A percentile compares a stretch with the other conserved stretches of the same genome.
phyloP scores from a whole-genome alignment of 2,329 filamentous ascomycete genomes.

The Aspergillus aculeatinus region DNA sequence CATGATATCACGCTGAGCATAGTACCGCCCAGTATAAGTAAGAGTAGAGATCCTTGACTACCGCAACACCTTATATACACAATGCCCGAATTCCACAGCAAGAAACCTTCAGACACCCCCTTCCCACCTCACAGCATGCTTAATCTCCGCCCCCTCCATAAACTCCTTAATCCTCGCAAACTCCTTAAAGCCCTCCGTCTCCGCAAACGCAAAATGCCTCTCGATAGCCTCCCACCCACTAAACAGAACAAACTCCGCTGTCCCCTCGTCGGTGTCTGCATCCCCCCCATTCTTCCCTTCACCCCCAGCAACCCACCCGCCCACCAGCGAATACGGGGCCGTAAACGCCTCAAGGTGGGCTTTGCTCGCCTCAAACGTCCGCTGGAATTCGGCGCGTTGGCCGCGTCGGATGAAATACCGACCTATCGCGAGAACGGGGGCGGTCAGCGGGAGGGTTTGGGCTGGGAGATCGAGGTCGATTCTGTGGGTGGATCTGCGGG shows the following conservation, averaged over 20 bases:
- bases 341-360: slow-evolving; percentile 27
- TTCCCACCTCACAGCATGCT: slow-evolving; percentile 18
- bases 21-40: no score
- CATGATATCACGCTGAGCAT: no score
- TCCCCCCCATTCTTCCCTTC: slow-evolving; percentile 34
- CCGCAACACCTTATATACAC: no score
- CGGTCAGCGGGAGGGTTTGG: slow-evolving; percentile 26
- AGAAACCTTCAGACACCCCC: not conserved
- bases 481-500: slow-evolving; percentile 47
- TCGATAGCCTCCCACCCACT: slow-evolving; percentile 40
- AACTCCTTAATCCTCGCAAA: slow-evolving; percentile 25
- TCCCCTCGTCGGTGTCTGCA: no score
- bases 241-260: slow-evolving; percentile 43
- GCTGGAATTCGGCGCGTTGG: slow-evolving; percentile 26
- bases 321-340: slow-evolving; percentile 29
- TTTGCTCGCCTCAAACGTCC: slow-evolving; percentile 26
- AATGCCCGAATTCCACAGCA: no score
- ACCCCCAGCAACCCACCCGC: slow-evolving; percentile 32
- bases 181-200: slow-evolving; percentile 32
- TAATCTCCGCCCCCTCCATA: slow-evolving; percentile 28
- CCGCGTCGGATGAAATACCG: slow-evolving; percentile 8
- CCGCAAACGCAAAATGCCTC: slow-evolving; percentile 36
- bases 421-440: slow-evolving; percentile 32
- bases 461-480: slow-evolving; percentile 35
- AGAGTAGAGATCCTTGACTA: no score